Evolutionary conservation across 305 asterid genomes (phyloP).

Genomic region (Lippia alba): DNA sequence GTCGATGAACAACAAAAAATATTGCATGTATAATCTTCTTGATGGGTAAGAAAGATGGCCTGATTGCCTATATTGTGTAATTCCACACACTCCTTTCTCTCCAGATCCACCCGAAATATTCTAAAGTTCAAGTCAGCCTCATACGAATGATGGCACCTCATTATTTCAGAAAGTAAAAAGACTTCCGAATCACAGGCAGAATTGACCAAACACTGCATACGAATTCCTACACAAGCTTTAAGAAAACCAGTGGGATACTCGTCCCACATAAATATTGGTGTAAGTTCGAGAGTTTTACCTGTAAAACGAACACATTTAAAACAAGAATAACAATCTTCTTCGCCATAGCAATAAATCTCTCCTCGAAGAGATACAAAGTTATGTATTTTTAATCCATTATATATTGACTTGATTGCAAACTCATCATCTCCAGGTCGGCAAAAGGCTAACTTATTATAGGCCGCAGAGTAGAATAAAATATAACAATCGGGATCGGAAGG

Average conservation of each 20-base stretch:
- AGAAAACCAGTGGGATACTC: too few species aligned
- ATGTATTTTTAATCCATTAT: too few species aligned
- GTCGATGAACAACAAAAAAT: neutral
- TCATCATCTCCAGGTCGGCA: conserved; percentile 22
- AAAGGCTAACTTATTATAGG: neutral
- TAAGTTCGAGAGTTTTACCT: neutral
- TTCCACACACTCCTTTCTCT: neutral
- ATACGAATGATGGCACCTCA: neutral
- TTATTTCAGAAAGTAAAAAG: neutral
- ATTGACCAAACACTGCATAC: neutral
- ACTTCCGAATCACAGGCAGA: neutral
- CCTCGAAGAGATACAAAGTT: neutral
- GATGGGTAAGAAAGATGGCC: neutral
- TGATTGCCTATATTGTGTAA: neutral
- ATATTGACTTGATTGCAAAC: neutral
- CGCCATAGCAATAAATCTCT: neutral
- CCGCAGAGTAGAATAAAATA: neutral
- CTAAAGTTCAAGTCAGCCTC: neutral
- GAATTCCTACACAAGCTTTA: too few species aligned
- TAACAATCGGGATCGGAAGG: conserved; percentile 20
- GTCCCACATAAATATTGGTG: neutral
- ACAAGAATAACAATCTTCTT: neutral
- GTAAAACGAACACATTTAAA: neutral
- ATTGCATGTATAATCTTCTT: neutral
- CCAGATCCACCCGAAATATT: neutral